phyloP scores from a whole-genome alignment of 1,284 basidiomycete genomes.

The Pyrrhoderma lamaoense region DNA sequence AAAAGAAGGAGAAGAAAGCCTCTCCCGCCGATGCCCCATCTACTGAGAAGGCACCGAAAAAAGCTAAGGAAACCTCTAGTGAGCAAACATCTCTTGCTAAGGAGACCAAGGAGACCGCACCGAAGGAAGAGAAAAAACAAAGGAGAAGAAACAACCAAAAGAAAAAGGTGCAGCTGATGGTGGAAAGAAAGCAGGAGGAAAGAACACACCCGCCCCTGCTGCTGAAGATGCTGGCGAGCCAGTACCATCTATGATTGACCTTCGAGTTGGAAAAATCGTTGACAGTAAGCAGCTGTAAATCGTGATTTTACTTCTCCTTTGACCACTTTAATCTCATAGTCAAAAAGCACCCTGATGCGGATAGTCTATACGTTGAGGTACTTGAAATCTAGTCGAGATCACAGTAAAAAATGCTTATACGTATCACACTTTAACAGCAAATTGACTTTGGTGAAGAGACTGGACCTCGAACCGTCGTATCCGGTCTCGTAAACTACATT shows the following conservation, averaged over 20 bases:
- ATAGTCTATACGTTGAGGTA: conserved; percentile 86
- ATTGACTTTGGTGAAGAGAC: conserved; percentile 93
- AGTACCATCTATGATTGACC: conserved; percentile 88
- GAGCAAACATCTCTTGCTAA: conserved; percentile 21
- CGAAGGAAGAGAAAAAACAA: conserved; percentile 36
- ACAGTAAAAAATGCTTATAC: not conserved
- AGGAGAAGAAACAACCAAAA: conserved; percentile 42
- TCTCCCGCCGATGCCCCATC: too few species aligned
- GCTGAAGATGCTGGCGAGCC: conserved; percentile 69
- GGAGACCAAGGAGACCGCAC: conserved; percentile 24
- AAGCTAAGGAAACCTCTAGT: conserved; percentile 27
- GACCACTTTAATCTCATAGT: conserved; percentile 40
- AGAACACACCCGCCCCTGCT: conserved; percentile 29
- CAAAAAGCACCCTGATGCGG: conserved; percentile 90
- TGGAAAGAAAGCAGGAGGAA: conserved; percentile 37
- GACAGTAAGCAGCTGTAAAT: conserved; percentile 54
- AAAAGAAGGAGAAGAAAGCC: conserved; percentile 70
- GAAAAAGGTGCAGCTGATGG: conserved; percentile 27
- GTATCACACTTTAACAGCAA: conserved; percentile 46
- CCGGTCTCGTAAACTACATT: conserved; percentile 91
- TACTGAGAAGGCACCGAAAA: conserved; percentile 27
- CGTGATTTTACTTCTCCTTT: too few species aligned
- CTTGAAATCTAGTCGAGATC: not conserved
- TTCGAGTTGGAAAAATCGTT: conserved; percentile 85
- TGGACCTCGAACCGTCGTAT: conserved; percentile 89